Evolutionary conservation across 345 rosid genomes (phyloP), one percentile per base, ranked within the genome.

Genomic region (Salix exigua): DNA sequence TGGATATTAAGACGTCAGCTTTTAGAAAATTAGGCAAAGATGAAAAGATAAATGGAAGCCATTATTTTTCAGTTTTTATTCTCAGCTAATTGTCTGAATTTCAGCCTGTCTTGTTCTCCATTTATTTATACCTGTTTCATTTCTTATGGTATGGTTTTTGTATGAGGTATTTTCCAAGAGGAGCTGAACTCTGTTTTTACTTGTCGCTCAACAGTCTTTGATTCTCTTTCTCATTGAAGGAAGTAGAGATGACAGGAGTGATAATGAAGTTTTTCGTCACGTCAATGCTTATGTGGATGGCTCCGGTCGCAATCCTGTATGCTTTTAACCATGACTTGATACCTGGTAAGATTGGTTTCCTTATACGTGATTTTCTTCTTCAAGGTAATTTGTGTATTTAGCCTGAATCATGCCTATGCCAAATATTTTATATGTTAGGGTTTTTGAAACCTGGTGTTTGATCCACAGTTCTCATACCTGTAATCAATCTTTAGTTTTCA

Each of bases 271-370:
- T 96, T 78, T 82, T 92, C 75, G 42, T 93, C 73, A 86, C 96
- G 10, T 96, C 96, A 11, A 74, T 91, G 88, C 84, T 93, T 31
- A 89, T 96, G 96, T 96, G 98, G 99, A 84, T 84, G 58, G 88
- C 86, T 71, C 99, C 99, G 17, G 62, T 93, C 73, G 87, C 83
- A 2, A 87, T 93, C 55, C 81, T 93, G 19, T 91, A 87, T 85
- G 94, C 90, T 62, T 93, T 89, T 76, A 89, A 89, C 80, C 83
- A 93, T 72, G 86, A 87, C 77, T 50, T 93, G 77, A 73, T 93
- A 73, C 99, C 97, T 26, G 97, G 99, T 96, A 79, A 88, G 83
- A 13, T 5, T 77, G 37, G 73, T 68, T 14, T 51, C 33, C 4
- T 50, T 30, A 31, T 69, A 9, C 18, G 11, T 63, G 23, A 33